These are phyloP conservation scores for Picea abies DNA, from an alignment of 83 land plant species.

Conservation along the genomic window DNA sequence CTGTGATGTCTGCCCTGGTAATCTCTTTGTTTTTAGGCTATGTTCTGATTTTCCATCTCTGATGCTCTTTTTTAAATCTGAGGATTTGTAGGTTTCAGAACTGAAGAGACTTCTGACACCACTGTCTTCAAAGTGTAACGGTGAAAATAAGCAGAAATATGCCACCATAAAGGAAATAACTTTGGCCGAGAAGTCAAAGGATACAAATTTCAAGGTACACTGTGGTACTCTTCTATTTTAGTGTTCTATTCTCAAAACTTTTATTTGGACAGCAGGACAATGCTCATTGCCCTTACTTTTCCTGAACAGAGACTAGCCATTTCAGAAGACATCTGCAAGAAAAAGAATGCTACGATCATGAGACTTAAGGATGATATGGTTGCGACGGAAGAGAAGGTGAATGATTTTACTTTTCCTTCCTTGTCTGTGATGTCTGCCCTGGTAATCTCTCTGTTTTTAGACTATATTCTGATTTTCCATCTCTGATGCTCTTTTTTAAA, in stretches of 20 bases:
- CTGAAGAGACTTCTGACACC: slow-evolving; percentile 40
- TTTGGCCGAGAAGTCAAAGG: slow-evolving; percentile 25
- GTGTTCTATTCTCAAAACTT: background rate
- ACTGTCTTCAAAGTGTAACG: slow-evolving; percentile 20
- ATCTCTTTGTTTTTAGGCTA: background rate
- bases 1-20: background rate
- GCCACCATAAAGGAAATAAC: slow-evolving; percentile 43
- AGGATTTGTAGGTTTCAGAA: slow-evolving; percentile 36
- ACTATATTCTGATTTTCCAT: background rate
- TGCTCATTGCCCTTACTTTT: background rate
- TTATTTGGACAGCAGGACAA: background rate
- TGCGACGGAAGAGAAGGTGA: slow-evolving; percentile 60
- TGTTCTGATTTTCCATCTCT: background rate
- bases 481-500: background rate
- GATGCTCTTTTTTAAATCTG: background rate
- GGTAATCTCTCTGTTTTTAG: background rate
- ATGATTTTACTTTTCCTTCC: background rate
- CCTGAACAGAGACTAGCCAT: slow-evolving; percentile 48
- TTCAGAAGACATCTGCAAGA: slow-evolving; percentile 47
- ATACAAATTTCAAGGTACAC: slow-evolving; percentile 37
- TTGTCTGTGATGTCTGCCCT: background rate
- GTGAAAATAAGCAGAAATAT: slow-evolving; percentile 55
- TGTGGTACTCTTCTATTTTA: background rate
- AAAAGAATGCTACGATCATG: slow-evolving; percentile 45
- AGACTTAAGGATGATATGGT: slow-evolving; percentile 50